Conservation (phyloP, 768 basidiomycete genomes). For the Lentinula boryana region DNA sequence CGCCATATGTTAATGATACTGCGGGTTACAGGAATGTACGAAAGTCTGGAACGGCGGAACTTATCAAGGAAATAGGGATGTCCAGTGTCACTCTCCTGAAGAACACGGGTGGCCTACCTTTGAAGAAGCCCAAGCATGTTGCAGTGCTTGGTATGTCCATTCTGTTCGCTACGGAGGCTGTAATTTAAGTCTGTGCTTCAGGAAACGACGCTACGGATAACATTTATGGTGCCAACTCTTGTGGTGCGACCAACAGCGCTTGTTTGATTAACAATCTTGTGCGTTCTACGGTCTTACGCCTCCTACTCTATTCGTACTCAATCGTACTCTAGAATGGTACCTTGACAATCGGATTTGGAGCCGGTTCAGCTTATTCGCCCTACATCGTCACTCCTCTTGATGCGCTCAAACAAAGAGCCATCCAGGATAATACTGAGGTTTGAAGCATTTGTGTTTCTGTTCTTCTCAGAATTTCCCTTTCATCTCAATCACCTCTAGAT, state of each 20-base stretch:
- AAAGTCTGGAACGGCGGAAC: constrained; percentile 4
- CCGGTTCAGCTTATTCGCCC: background rate
- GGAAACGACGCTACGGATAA: constrained; percentile 30
- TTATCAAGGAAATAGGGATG: constrained; percentile 38
- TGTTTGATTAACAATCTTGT: background rate
- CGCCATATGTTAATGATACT: background rate
- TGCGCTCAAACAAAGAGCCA: background rate
- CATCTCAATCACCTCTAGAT: background rate
- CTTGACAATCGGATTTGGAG: background rate
- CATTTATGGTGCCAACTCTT: constrained; percentile 31
- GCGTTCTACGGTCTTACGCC: background rate
- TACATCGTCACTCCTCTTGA: constrained; percentile 4
- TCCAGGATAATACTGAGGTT: background rate
- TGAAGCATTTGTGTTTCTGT: no score
- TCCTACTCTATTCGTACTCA: background rate
- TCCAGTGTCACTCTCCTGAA: constrained; percentile 41
- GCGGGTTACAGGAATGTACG: background rate
- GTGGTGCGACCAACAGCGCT: constrained; percentile 3
- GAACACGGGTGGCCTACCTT: constrained; percentile 20
- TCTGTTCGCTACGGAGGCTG: background rate
- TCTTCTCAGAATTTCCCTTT: background rate
- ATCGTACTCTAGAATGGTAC: constrained; percentile 13
- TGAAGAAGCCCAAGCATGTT: background rate
- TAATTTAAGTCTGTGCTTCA: background rate
- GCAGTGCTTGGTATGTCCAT: background rate